A percentile compares a stretch with the other conserved stretches of the same genome.
These are phyloP conservation scores for Brettanomyces custersianus DNA, from an alignment of 805 yeast genomes.

Conservation along the genomic window DNA sequence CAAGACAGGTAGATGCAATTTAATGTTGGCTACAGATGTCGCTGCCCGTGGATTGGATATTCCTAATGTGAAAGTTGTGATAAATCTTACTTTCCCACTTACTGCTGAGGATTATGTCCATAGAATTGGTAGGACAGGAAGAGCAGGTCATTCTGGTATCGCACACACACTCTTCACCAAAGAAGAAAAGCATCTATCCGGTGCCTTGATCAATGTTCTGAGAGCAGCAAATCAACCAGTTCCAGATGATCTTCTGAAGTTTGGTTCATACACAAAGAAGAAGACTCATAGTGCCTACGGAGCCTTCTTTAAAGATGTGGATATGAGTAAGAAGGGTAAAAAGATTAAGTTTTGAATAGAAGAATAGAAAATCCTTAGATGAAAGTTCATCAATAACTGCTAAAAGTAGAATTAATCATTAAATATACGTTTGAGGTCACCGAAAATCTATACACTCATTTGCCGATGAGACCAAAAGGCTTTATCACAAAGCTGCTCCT, in stretches of 20 bases:
- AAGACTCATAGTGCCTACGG: constrained; percentile 98
- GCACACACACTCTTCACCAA: constrained; percentile 96
- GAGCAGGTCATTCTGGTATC: constrained; percentile 92
- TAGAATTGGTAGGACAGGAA: constrained; percentile 95
- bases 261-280: constrained; percentile 97
- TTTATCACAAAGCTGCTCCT: too few species aligned
- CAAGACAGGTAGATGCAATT: constrained; percentile 66
- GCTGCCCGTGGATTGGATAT: constrained; percentile 98
- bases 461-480: too few species aligned
- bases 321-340: constrained; percentile 72
- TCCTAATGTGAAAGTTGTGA: constrained; percentile 93
- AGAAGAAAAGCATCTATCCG: constrained; percentile 91
- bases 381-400: too few species aligned
- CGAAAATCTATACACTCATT: too few species aligned
- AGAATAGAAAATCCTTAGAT: too few species aligned
- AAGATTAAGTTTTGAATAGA: constrained; percentile 90
- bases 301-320: constrained; percentile 92
- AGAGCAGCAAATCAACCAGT: constrained; percentile 93
- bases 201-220: constrained; percentile 85
- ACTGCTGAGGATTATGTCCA: constrained; percentile 96
- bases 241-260: constrained; percentile 88
- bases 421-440: too few species aligned
- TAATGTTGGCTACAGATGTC: constrained; percentile 93
- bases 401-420: too few species aligned
- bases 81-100: constrained; percentile 91